phyloP scores from a whole-genome alignment of 306 rosid genomes.

The Delonix regia region DNA sequence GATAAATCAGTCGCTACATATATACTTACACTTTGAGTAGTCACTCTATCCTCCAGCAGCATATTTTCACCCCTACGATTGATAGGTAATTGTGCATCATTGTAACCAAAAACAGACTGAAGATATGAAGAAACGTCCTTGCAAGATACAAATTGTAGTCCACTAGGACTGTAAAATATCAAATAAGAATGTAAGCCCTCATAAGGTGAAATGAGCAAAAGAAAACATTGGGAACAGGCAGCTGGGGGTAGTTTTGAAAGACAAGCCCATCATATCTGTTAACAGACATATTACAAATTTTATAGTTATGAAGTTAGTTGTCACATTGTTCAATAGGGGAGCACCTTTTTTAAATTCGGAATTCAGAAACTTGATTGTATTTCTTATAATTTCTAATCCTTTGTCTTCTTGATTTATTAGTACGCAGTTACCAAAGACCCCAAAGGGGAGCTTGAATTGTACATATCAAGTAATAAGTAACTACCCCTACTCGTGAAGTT shows the following conservation, averaged over 20 bases:
- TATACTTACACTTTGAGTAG: slow-evolving; percentile 54
- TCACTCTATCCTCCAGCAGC: slow-evolving; percentile 39
- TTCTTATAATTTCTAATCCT: neutral
- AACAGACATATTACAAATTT: neutral
- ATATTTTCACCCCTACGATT: slow-evolving; percentile 44
- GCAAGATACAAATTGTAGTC: slow-evolving; percentile 79
- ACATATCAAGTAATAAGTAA: neutral
- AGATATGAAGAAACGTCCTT: slow-evolving; percentile 71
- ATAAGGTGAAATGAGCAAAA: neutral
- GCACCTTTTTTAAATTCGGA: neutral
- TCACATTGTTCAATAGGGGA: neutral
- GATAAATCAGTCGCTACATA: slow-evolving; percentile 2
- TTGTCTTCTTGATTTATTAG: neutral
- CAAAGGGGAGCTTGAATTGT: neutral
- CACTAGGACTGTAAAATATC: slow-evolving; percentile 71
- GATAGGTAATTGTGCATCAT: slow-evolving; percentile 37
- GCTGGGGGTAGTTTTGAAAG: neutral
- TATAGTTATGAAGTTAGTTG: neutral
- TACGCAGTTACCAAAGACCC: neutral
- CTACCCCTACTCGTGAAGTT: neutral
- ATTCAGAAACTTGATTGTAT: neutral
- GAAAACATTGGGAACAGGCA: too few species aligned
- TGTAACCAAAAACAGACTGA: slow-evolving; percentile 50
- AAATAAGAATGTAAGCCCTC: slow-evolving; percentile 31
- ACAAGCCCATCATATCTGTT: neutral